These are phyloP conservation scores for Fusarium sororula DNA, from an alignment of 2,329 filamentous ascomycete genomes.

Conservation along the genomic window DNA sequence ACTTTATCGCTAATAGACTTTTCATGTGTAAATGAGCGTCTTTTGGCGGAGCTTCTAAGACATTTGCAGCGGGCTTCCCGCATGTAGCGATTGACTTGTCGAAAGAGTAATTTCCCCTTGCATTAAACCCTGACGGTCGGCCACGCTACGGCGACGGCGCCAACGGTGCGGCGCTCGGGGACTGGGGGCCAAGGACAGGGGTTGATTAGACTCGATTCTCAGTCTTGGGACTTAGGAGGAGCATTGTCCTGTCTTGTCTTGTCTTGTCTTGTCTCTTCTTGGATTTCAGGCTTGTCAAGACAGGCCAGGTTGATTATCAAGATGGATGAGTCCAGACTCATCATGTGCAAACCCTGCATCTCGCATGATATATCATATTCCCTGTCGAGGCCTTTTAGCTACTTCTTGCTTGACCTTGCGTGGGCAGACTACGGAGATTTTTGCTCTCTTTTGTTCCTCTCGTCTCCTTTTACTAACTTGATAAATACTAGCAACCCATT, in stretches of 20 bases:
- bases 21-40: neutral
- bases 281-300: neutral
- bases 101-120: slow-evolving; percentile 39
- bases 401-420: neutral
- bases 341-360: neutral
- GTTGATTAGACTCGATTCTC: slow-evolving; percentile 3
- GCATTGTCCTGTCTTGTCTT: neutral
- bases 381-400: neutral
- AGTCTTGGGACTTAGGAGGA: slow-evolving; percentile 5
- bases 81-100: neutral
- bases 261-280: slow-evolving; percentile 1
- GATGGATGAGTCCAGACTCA: slow-evolving; percentile 4
- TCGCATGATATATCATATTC: neutral
- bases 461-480: slow-evolving; percentile 6
- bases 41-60: neutral
- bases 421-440: slow-evolving; percentile 8
- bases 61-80: slow-evolving; percentile 4
- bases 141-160: slow-evolving; percentile 37
- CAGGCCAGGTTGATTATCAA: neutral
- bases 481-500: slow-evolving; percentile 1
- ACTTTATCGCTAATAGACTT: neutral
- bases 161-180: slow-evolving; percentile 42
- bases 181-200: slow-evolving; percentile 10
- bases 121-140: slow-evolving; percentile 40
- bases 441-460: neutral